Evolutionary conservation across 306 rosid genomes (phyloP).

Genomic region (Acmispon strigosus): DNA sequence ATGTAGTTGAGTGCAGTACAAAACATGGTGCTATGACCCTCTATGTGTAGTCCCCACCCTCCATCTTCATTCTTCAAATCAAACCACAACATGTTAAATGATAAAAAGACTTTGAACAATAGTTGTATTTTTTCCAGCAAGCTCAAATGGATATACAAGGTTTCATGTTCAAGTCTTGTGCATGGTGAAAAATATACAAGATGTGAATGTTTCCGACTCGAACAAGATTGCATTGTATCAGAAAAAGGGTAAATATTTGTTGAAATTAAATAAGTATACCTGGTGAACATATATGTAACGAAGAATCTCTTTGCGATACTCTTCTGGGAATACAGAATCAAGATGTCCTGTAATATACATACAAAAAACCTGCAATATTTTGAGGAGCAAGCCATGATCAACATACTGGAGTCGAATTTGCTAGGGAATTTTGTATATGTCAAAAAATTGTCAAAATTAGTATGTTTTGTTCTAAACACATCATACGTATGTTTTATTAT

Average conservation of each 20-base stretch:
- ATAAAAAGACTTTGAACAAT: not conserved
- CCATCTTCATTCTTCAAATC: conserved; percentile 67
- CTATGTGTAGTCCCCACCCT: conserved; percentile 78
- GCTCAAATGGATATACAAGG: not conserved
- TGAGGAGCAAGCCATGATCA: not conserved
- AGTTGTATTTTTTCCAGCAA: not conserved
- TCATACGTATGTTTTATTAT: no score
- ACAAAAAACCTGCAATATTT: conserved; percentile 46
- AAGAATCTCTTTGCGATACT: conserved; percentile 54
- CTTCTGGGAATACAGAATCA: conserved; percentile 33
- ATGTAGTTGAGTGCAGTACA: conserved; percentile 54
- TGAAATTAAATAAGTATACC: conserved; percentile 23
- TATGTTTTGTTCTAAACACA: no score
- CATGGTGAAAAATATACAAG: no score
- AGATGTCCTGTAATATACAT: conserved; percentile 57
- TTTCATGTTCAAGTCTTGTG: no score
- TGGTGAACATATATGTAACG: conserved; percentile 68
- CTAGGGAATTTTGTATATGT: not conserved
- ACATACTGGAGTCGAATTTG: not conserved
- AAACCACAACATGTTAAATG: not conserved
- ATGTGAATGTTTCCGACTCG: no score
- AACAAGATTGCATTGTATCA: no score
- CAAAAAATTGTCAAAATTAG: not conserved
- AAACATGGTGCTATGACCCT: conserved; percentile 79
- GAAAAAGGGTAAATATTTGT: no score